phyloP scores from a whole-genome alignment of 441 rosid species.

The Sinapis alba region DNA sequence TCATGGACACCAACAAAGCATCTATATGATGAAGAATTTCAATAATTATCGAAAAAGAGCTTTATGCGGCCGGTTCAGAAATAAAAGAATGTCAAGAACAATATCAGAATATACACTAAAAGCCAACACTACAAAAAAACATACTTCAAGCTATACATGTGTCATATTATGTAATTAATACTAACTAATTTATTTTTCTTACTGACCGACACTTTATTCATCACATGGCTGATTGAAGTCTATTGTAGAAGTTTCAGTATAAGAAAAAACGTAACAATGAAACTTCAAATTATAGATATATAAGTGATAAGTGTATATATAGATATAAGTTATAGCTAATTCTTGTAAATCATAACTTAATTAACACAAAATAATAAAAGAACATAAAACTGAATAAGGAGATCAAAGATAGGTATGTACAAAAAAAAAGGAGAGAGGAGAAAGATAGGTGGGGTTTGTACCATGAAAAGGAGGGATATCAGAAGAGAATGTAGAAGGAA shows the following conservation, averaged over 20 bases:
- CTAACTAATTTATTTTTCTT: too few relatives aligned
- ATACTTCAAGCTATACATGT: too few relatives aligned
- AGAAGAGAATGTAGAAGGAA: slow-evolving; percentile 47
- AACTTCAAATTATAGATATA: neutral
- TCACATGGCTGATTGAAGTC: too few relatives aligned
- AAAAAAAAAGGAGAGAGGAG: too few relatives aligned
- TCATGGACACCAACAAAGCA: slow-evolving; percentile 37
- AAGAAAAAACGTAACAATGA: neutral
- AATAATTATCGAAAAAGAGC: neutral
- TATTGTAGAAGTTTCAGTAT: neutral
- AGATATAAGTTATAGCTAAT: neutral
- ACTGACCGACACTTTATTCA: too few relatives aligned
- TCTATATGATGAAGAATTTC: slow-evolving; percentile 37
- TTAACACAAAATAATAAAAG: neutral
- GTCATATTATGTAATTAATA: too few relatives aligned
- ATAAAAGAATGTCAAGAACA: too few relatives aligned
- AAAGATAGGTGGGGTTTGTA: slow-evolving; percentile 30
- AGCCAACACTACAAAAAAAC: too few relatives aligned
- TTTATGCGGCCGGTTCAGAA: too few relatives aligned
- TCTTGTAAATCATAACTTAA: neutral
- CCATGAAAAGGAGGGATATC: slow-evolving; percentile 52
- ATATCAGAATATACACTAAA: too few relatives aligned
- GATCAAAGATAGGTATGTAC: neutral
- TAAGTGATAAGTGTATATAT: too few relatives aligned
- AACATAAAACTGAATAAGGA: neutral